Percentiles rank a stretch among this genome's conserved stretches.
phyloP scores from a whole-genome alignment of 108 stramenopile species.

The Nitzschia inconspicua region DNA sequence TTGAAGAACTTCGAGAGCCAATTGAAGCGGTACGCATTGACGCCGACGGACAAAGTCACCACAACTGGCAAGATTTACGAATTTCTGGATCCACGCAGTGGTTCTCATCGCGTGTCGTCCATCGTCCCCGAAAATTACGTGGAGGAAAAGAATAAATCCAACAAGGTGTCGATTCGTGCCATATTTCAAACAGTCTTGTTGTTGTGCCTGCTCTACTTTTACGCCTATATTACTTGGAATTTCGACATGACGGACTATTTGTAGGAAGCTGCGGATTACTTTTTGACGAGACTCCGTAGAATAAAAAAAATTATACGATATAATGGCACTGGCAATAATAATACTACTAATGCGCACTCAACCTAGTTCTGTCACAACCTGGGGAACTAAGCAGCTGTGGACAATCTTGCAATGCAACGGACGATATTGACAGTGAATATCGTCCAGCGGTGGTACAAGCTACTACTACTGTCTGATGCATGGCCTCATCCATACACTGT shows the following conservation, averaged over 20 bases:
- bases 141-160: constrained; percentile 6
- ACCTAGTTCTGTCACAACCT: no score
- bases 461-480: no score
- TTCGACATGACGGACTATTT: constrained; percentile 11
- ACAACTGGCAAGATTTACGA: neutral
- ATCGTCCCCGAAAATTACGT: constrained; percentile 3
- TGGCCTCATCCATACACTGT: no score
- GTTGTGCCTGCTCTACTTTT: constrained; percentile 15
- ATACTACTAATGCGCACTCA: no score
- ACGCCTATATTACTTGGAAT: constrained; percentile 21
- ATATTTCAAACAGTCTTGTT: constrained; percentile 23
- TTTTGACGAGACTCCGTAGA: no score
- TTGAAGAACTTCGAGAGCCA: constrained; percentile 55
- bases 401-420: no score
- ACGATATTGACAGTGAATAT: no score
- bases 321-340: no score
- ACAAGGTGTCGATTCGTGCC: constrained; percentile 12
- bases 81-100: neutral
- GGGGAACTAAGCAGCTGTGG: no score
- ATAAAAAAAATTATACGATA: no score
- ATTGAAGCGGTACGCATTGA: constrained; percentile 27
- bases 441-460: no score
- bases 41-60: neutral
- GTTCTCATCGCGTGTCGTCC: neutral
- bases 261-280: neutral